These are phyloP conservation scores for Trichomonas vaginalis DNA, from an alignment of 208 protist species.

Conservation along the genomic window DNA sequence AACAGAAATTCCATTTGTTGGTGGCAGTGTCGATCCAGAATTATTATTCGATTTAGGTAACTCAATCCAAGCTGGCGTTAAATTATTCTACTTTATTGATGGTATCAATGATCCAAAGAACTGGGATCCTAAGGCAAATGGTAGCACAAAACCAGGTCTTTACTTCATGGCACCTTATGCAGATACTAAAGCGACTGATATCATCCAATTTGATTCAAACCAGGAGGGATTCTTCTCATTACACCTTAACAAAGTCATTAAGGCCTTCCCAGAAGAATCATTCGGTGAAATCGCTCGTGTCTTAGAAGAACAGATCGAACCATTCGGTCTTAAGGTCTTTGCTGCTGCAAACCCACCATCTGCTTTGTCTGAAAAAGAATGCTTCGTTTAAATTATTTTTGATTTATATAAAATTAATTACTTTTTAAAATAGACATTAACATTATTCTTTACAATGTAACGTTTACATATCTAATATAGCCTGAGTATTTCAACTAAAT, in stretches of 20 bases:
- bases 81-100: background rate
- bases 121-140: background rate
- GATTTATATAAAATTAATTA: background rate
- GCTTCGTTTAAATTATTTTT: background rate
- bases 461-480: too few relatives aligned
- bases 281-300: background rate
- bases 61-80: background rate
- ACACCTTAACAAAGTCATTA: background rate
- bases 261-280: background rate
- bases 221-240: background rate
- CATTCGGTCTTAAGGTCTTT: constrained; percentile 11
- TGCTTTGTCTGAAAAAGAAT: background rate
- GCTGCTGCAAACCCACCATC: background rate
- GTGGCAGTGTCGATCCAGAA: background rate
- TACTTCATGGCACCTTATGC: background rate
- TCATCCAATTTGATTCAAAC: background rate
- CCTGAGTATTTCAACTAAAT: too few relatives aligned
- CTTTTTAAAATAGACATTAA: background rate
- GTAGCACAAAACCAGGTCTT: background rate
- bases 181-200: background rate
- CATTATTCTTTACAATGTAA: background rate
- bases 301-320: background rate
- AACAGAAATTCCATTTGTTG: background rate
- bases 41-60: background rate
- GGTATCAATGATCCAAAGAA: background rate